These are phyloP conservation scores for Perilla frutescens DNA, from an alignment of 257 asterid species.

Conservation along the genomic window DNA sequence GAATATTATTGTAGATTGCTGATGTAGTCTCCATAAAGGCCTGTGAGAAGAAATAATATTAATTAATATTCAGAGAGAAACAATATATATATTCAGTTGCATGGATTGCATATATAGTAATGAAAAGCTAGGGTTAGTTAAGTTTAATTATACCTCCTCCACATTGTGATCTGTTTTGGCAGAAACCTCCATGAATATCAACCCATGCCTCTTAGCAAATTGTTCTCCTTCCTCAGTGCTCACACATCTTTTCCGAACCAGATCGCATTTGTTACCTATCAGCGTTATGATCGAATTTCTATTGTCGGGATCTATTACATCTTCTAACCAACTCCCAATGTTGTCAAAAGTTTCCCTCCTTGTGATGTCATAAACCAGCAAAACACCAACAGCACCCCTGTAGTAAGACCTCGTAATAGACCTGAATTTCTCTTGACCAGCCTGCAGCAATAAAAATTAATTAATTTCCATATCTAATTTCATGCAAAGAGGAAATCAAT, in stretches of 20 bases:
- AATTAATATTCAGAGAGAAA: neutral
- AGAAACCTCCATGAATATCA: conserved; percentile 83
- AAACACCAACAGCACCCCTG: conserved; percentile 83
- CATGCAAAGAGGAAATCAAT: too few relatives aligned
- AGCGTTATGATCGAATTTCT: conserved; percentile 79
- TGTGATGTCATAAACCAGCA: conserved; percentile 78
- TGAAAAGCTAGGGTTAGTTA: too few relatives aligned
- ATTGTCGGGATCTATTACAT: conserved; percentile 79
- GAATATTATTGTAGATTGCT: conserved; percentile 71
- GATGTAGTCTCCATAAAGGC: conserved; percentile 72
- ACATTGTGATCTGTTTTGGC: conserved; percentile 81
- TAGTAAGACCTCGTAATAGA: conserved; percentile 79
- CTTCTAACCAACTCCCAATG: conserved; percentile 87
- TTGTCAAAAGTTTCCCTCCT: conserved; percentile 90
- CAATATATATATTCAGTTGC: neutral
- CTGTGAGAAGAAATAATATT: conserved; percentile 30
- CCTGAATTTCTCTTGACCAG: conserved; percentile 80
- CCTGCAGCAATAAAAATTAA: conserved; percentile 39
- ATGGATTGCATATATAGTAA: neutral
- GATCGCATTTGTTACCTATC: conserved; percentile 74
- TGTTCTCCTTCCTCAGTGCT: conserved; percentile 81
- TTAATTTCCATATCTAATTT: too few relatives aligned
- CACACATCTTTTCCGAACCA: conserved; percentile 74
- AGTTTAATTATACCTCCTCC: conserved; percentile 56
- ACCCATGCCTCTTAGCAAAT: conserved; percentile 75